Conservation (phyloP, 2,329 filamentous ascomycete species). For the Epicoccum nigrum region DNA sequence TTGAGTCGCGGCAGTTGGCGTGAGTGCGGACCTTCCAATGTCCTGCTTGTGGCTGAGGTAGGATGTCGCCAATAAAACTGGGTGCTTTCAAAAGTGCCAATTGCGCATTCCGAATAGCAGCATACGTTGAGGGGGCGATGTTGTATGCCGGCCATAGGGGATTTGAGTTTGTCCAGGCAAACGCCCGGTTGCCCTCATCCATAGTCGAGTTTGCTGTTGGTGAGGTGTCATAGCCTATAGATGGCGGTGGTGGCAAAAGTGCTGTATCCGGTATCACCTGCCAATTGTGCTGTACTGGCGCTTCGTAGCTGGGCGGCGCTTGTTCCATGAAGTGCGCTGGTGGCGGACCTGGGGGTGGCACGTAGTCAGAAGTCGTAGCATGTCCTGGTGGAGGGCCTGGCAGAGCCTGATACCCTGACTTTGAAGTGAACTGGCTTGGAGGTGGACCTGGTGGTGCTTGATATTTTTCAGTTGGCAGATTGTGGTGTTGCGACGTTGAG, state of each 20-base stretch:
- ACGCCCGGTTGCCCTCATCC: constrained; percentile 67
- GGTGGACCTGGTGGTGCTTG: constrained; percentile 41
- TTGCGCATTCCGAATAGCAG: constrained; percentile 59
- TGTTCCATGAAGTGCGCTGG: constrained; percentile 37
- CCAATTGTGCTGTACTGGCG: constrained; percentile 73
- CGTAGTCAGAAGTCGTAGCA: constrained; percentile 18
- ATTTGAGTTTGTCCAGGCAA: constrained; percentile 68
- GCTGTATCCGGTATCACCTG: constrained; percentile 74
- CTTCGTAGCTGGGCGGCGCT: constrained; percentile 48
- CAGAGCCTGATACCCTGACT: constrained; percentile 22
- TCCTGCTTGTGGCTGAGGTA: constrained; percentile 53
- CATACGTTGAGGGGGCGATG: constrained; percentile 55
- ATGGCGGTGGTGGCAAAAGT: constrained; percentile 74
- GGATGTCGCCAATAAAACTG: constrained; percentile 46
- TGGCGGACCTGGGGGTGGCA: constrained; percentile 39
- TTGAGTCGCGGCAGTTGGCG: constrained; percentile 60
- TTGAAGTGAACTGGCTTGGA: constrained; percentile 26
- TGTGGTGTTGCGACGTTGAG: constrained; percentile 22
- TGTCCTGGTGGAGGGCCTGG: constrained; percentile 28
- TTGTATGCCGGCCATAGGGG: constrained; percentile 62
- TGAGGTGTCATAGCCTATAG: constrained; percentile 68
- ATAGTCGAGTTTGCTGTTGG: constrained; percentile 72
- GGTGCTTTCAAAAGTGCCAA: constrained; percentile 50
- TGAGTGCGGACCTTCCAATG: constrained; percentile 54
- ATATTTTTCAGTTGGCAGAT: constrained; percentile 32